Evolutionary conservation across 2,329 filamentous ascomycete species (phyloP).

Genomic region (Diaporthe helianthi): DNA sequence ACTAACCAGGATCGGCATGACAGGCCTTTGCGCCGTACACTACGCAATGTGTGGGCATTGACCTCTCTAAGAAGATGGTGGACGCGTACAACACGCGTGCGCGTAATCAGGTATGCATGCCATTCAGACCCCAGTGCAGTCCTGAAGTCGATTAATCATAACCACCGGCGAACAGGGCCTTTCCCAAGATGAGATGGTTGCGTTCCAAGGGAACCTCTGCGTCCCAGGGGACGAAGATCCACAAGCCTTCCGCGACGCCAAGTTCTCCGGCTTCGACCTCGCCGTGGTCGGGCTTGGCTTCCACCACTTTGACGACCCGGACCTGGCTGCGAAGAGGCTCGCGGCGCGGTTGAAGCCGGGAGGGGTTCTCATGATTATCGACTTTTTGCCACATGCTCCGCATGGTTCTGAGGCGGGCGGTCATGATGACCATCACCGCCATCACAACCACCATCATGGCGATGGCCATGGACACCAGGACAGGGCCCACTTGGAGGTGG

Average conservation of each 20-base stretch:
- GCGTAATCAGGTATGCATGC: constrained; percentile 54
- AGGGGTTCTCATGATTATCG: constrained; percentile 71
- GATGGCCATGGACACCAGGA: not conserved
- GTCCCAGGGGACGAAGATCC: constrained; percentile 54
- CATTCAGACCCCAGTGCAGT: not conserved
- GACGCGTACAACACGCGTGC: constrained; percentile 69
- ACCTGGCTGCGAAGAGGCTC: constrained; percentile 63
- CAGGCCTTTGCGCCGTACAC: constrained; percentile 68
- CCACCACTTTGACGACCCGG: constrained; percentile 73
- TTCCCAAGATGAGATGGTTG: constrained; percentile 58
- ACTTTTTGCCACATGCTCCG: constrained; percentile 66
- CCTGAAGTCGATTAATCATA: not conserved
- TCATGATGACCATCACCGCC: not conserved
- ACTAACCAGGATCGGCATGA: not conserved
- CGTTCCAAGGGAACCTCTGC: constrained; percentile 65
- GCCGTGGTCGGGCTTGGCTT: constrained; percentile 63
- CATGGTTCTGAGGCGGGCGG: not conserved
- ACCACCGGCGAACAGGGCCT: constrained; percentile 53
- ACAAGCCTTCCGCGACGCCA: constrained; percentile 61
- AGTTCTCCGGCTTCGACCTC: constrained; percentile 75
- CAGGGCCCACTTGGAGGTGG: not conserved
- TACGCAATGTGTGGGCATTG: constrained; percentile 70
- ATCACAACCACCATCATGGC: not conserved
- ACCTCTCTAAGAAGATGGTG: constrained; percentile 76
- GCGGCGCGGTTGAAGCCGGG: constrained; percentile 68